Base-by-base conservation (phyloP, 164 flowering plant genomes). In the Aristolochia californica region DNA sequence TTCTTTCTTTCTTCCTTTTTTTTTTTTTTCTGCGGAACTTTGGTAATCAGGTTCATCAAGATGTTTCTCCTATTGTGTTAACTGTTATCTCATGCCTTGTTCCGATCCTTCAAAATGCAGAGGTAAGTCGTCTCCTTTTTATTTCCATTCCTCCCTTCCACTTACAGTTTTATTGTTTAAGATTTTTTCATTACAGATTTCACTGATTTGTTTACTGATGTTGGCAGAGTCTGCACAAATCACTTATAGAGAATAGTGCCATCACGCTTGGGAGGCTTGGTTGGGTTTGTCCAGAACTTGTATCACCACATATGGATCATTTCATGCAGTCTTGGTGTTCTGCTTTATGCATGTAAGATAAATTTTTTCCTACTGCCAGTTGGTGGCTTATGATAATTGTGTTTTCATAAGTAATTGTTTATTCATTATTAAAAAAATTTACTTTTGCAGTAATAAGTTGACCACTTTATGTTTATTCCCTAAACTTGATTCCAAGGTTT, bases 261-360 rank as follows among this genome's bases (percentile, higher is more conserved):
- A 94, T 94, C 48, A 94, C 99, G 38, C 87, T 94, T 45, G 99
- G 99, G 59, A 79, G 99, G 64, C 82, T 94, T 69, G 90, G 88
- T 3, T 90, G 93, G 96, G 96, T 84, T 50, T 88, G 96, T 65
- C 97, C 99, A 15, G 95, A 90, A 53, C 74, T 88, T 59, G 87
- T 90, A 16, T 74, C 99, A 20, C 97, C 97, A 8, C 96, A 90
- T 66, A 90, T 94, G 97, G 99, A 90, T 58, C 96, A 90, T 76
- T 94, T 94, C 72, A 82, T 94, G 96, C 86, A 86, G 72, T 34
- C 88, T 13, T 94, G 99, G 99, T 94, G 99, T 68, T 59, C 61
- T 58, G 88, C 97, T 58, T 78, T 94, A 65, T 79, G 95, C 28
- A 82, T 72, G 99, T 90, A 81, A 67, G 90, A 27, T 13, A 45